Conservation (phyloP, 2,329 filamentous ascomycete genomes). For the Sporothrix brunneoviolacea region DNA sequence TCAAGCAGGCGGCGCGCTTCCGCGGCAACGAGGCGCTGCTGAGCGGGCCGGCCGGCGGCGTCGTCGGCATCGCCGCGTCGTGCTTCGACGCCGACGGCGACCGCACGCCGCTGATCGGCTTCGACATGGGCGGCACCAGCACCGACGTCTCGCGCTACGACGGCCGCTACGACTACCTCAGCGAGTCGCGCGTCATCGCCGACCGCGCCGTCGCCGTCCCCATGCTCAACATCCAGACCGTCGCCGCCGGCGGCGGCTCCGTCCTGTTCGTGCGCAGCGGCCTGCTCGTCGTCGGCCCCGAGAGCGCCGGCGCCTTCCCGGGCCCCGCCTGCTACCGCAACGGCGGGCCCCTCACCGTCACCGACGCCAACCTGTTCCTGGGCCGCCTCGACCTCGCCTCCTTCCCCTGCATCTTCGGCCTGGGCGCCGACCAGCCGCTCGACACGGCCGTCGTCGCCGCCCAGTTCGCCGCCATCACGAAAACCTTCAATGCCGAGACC, state of each 20-base stretch:
- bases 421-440: conserved; percentile 73
- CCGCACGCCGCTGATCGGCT: conserved; percentile 66
- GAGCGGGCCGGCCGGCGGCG: conserved; percentile 61
- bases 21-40: conserved; percentile 62
- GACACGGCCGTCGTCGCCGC: conserved; percentile 68
- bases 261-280: conserved; percentile 82
- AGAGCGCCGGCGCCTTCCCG: conserved; percentile 76
- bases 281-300: conserved; percentile 66
- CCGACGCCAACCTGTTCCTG: conserved; percentile 81
- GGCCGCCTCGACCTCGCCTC: conserved; percentile 79
- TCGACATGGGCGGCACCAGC: conserved; percentile 50
- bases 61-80: conserved; percentile 65
- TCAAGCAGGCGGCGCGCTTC: conserved; percentile 17
- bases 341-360: conserved; percentile 79
- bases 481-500: conserved; percentile 70
- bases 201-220: conserved; percentile 88
- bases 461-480: conserved; percentile 67
- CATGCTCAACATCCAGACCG: conserved; percentile 89
- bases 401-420: conserved; percentile 90
- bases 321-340: conserved; percentile 88
- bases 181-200: conserved; percentile 59
- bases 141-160: conserved; percentile 13
- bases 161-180: conserved; percentile 61
- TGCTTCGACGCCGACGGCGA: conserved; percentile 62
- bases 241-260: conserved; percentile 81